These are phyloP conservation scores for Arabidopsis lyrata DNA, from an alignment of 441 rosid genomes.

Conservation along the genomic window DNA sequence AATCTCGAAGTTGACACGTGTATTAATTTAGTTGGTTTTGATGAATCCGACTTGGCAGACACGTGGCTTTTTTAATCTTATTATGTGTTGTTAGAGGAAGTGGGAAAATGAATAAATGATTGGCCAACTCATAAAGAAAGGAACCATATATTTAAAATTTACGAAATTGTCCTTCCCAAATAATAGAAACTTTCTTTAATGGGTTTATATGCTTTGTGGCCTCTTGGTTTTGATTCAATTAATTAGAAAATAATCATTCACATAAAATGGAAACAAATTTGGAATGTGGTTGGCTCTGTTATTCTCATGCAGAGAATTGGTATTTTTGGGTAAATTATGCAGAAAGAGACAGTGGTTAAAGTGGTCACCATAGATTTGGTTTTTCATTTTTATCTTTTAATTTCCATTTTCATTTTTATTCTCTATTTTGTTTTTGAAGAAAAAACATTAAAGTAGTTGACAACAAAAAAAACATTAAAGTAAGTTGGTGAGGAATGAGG, in stretches of 20 bases:
- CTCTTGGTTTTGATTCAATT: constrained; percentile 10
- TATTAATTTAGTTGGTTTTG: background rate
- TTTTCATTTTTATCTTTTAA: background rate
- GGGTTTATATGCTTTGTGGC: constrained; percentile 9
- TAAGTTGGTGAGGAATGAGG: constrained; percentile 35
- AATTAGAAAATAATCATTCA: constrained; percentile 14
- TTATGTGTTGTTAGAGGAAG: background rate
- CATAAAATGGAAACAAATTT: background rate
- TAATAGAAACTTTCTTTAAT: constrained; percentile 28
- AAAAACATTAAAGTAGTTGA: constrained; percentile 4
- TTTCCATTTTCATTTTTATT: background rate
- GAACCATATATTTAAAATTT: background rate
- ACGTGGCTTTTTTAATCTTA: background rate
- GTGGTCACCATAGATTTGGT: constrained; percentile 36
- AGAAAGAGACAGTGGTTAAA: constrained; percentile 32
- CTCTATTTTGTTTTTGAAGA: background rate
- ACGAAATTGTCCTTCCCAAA: constrained; percentile 4
- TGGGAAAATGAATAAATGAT: constrained; percentile 32
- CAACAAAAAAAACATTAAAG: constrained; percentile 3
- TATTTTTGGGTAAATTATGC: constrained; percentile 28
- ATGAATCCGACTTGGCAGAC: constrained; percentile 20
- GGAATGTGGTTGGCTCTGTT: constrained; percentile 31
- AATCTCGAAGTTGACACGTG: constrained; percentile 26
- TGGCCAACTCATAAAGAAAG: constrained; percentile 38
- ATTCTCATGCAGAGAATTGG: constrained; percentile 13